Evolutionary conservation across 2,329 filamentous ascomycete genomes (phyloP), one percentile per base, ranked within the genome.

Genomic region (Tolypocladium pustulatum): DNA sequence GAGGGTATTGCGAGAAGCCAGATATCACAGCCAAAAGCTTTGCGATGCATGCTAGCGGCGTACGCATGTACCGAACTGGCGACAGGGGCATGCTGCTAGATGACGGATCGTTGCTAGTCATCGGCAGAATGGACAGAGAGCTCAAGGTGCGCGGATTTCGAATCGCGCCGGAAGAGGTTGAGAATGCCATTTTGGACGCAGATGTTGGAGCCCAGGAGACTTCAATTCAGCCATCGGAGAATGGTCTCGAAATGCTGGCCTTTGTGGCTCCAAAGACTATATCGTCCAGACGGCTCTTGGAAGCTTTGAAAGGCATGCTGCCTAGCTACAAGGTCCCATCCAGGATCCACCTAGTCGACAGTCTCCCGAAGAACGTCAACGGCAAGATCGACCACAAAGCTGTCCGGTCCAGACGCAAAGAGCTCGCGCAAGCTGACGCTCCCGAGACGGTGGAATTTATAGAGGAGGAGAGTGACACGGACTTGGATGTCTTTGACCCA

Each of bases 111-210:
- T 12, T 64, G 8, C 37, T 59, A 17, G 32, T 62, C 53, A 40
- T 60, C 54, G 61, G 61, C 27, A 56, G 62, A 27, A 60, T 64
- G 22, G 62, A 62, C 54, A 55, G 57, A 15, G 57, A 64, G 55
- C 20, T 62, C 54, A 64, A 62, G 59, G 51, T 64, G 10, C 59
- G 62, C 13, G 62, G 62, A 1, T 60, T 61, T 30, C 59, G 62
- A 13, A 60, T 64, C 49, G 62, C 61, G 7, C 58, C 61, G 9
- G 58, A 60, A 37, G 62, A 64, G 30, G 55, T 64, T 30, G 62
- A 64, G 43, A 58, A 55, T 36, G 55, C 53, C 15, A 58, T 63
- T 25, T 20, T 62, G 17, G 40, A 52, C 17, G 40, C 59, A 2
- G 51, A 53, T 4, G 27, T 30, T 0, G 57, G 59, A 43, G 49